Percentiles rank a stretch among this genome's conserved stretches.
Evolutionary conservation across 106 monocot genomes (phyloP).

Genomic region (Ottelia alismoides): DNA sequence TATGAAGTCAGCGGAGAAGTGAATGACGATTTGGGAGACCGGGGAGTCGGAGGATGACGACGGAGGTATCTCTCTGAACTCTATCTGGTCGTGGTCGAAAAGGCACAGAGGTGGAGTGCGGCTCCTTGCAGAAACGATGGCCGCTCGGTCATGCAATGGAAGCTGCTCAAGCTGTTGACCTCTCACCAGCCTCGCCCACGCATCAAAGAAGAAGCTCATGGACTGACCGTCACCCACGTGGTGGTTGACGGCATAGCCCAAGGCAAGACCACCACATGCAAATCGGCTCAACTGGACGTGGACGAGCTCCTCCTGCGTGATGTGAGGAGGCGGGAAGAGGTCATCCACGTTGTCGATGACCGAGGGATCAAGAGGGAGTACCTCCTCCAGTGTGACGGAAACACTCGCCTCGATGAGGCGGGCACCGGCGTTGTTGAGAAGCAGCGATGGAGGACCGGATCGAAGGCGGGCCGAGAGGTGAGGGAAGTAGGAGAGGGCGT

Average conservation of each 20-base stretch:
- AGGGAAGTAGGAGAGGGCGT: constrained; percentile 5
- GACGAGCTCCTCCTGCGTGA: not conserved
- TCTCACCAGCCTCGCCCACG: constrained; percentile 3
- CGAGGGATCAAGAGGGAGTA: not conserved
- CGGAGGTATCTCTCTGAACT: not conserved
- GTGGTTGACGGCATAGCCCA: constrained; percentile 4
- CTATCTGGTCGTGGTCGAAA: constrained; percentile 1
- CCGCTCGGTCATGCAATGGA: constrained; percentile 3
- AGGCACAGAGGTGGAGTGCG: not conserved
- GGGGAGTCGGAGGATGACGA: not conserved
- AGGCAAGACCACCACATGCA: constrained; percentile 7
- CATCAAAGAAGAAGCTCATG: not conserved
- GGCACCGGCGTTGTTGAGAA: constrained; percentile 5
- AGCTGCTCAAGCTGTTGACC: not conserved
- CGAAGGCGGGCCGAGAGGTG: not conserved
- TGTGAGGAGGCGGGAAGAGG: not conserved
- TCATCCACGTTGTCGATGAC: too few relatives aligned
- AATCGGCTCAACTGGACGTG: constrained; percentile 6
- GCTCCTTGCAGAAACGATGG: not conserved
- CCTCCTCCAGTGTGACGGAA: not conserved
- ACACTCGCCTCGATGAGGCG: constrained; percentile 1
- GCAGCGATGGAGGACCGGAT: not conserved
- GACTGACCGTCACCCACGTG: constrained; percentile 5
- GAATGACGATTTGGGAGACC: not conserved
- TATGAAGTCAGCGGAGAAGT: constrained; percentile 6